phyloP scores from a whole-genome alignment of 2,329 filamentous ascomycete species.

The Drechslerella dactyloides region DNA sequence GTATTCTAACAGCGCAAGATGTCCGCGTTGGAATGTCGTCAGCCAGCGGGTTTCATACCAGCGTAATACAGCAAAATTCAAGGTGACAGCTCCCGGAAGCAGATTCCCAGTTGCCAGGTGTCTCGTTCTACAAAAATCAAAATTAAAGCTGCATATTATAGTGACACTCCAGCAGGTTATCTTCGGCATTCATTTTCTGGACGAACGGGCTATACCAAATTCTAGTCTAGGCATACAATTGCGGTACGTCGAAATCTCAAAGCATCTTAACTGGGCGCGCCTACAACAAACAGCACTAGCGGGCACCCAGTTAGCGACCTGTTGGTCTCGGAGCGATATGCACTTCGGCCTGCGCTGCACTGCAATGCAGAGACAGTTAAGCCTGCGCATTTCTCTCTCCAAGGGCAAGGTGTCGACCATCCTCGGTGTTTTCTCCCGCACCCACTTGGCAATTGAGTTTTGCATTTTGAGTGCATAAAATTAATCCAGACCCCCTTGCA shows the following conservation, averaged over 20 bases:
- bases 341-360: conserved; percentile 5
- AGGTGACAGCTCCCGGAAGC: background rate
- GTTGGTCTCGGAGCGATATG: conserved; percentile 8
- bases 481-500: conserved; percentile 25
- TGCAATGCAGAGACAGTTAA: conserved; percentile 4
- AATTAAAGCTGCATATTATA: conserved; percentile 6
- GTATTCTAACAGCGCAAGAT: too few relatives aligned
- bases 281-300: background rate
- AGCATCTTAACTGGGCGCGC: background rate
- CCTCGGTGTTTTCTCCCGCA: conserved; percentile 30
- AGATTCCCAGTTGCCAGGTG: background rate
- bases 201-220: background rate
- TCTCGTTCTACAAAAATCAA: conserved; percentile 7
- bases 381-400: conserved; percentile 1
- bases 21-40: conserved; percentile 15
- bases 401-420: background rate
- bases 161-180: conserved; percentile 23
- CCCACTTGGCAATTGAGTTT: conserved; percentile 22
- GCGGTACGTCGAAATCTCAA: background rate
- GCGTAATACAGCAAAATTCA: background rate
- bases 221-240: background rate
- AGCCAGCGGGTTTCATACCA: background rate
- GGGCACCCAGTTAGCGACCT: background rate
- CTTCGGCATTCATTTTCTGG: conserved; percentile 29
- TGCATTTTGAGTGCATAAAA: conserved; percentile 51